Evolutionary conservation across 441 rosid genomes (phyloP).

Genomic region (Arabidopsis hybrid): DNA sequence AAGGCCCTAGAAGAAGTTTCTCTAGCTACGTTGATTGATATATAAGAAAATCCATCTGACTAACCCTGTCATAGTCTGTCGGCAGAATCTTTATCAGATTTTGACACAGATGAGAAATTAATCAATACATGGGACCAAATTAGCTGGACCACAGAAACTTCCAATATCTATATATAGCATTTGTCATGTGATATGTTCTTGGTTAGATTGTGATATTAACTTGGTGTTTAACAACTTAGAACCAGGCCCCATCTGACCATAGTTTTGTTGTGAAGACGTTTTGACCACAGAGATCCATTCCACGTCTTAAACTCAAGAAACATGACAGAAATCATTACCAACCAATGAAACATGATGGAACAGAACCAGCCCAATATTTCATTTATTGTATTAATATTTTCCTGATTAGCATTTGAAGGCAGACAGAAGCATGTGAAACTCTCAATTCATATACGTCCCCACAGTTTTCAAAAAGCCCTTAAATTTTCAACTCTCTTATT

Average conservation of each 20-base stretch:
- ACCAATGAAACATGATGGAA: slow-evolving; percentile 19
- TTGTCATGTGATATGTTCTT: slow-evolving; percentile 5
- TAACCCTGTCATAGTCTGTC: slow-evolving; percentile 13
- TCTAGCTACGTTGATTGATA: not conserved
- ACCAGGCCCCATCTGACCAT: slow-evolving; percentile 21
- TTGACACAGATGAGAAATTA: not conserved
- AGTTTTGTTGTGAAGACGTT: not conserved
- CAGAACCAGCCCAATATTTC: not conserved
- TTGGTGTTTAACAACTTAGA: slow-evolving; percentile 13
- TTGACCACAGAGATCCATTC: slow-evolving; percentile 17
- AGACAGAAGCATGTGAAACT: slow-evolving; percentile 35
- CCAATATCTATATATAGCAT: not conserved
- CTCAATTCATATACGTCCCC: slow-evolving; percentile 7
- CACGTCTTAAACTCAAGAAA: not conserved
- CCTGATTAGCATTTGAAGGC: not conserved
- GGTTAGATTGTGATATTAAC: slow-evolving; percentile 6
- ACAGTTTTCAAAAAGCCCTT: not conserved
- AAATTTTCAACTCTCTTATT: not conserved
- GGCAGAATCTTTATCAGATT: slow-evolving; percentile 7
- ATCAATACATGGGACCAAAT: slow-evolving; percentile 20
- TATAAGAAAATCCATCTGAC: not conserved
- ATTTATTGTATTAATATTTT: not conserved
- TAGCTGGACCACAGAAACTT: slow-evolving; percentile 2
- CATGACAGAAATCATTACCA: not conserved
- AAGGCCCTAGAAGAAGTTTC: slow-evolving; percentile 5